Evolutionary conservation across 192 early-diverging fungal species (phyloP), one percentile per base, ranked within the genome.

Genomic region (Chytriomyces sp.): DNA sequence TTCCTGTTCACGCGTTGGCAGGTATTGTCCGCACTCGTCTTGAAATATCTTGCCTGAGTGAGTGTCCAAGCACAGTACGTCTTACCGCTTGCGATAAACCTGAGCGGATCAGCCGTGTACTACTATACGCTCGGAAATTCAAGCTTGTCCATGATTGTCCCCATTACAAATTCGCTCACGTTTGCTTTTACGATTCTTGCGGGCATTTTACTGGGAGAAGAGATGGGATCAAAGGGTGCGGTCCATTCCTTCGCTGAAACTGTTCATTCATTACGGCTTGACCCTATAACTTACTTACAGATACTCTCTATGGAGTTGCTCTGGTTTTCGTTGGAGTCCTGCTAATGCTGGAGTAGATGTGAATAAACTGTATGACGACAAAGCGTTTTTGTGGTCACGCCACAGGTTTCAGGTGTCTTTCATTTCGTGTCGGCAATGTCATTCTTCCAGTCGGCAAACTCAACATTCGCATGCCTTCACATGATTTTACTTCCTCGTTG

Each of bases 131-230:
- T 99, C 47, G 92, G 95, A 26, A 86, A 91, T 68, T 82, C 90
- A 78, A 96, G 97, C 70, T 87, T 99, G 16, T 95, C 95, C 23
- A 82, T 95, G 28, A 95, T 95, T 4, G 94, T 97, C 13, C 95
- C 96, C 0, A 95, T 97, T 23, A 93, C 95, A 60, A 97, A 96
- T 81, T 93, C 94, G 59, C 83, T 98, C 35, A 93, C 96, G 0
- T 91, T 97, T 75, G 91, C 93, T 28, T 93, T 97, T 66, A 97
- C 95, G 0, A 82, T 91, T 43, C 71, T 97, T 23, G 91, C 93
- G 0, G 95, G 95, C 16, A 82, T 87, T 7, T 79, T 93, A 5
- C 68, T 98, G 7, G 96, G 95, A 6, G 96, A 98, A 77, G 76
- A 88, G 23, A 74, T 91, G 35, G 92, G 93, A 26, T 82, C 89